phyloP scores from a whole-genome alignment of 176 grass and related monocot species.

The Zoysia japonica region DNA sequence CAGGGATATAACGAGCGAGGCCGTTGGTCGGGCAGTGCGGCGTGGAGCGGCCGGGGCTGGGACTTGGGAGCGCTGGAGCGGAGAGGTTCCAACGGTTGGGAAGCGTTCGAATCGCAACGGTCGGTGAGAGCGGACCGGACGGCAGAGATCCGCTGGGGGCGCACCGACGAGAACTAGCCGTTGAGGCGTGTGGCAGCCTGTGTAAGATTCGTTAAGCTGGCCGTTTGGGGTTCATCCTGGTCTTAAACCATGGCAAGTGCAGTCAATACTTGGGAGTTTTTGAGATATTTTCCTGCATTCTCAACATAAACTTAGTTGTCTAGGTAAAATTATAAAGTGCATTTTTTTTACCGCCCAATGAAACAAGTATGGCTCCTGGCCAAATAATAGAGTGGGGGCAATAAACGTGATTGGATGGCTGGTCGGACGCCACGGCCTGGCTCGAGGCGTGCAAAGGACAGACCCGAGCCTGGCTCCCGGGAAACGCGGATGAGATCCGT shows the following conservation, averaged over 20 bases:
- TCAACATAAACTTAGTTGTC: too few species aligned
- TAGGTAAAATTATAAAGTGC: too few species aligned
- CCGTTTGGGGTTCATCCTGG: neutral
- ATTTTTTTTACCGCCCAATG: too few species aligned
- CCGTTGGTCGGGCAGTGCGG: neutral
- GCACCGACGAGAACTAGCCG: conserved; percentile 47
- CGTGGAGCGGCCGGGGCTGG: conserved; percentile 10
- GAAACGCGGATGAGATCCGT: too few species aligned
- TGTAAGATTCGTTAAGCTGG: neutral
- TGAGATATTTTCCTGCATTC: neutral
- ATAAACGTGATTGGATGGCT: too few species aligned
- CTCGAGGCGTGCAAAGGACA: too few species aligned
- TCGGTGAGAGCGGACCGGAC: conserved; percentile 47
- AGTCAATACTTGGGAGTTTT: neutral
- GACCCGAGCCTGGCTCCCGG: too few species aligned
- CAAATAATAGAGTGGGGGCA: too few species aligned
- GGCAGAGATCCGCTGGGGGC: conserved; percentile 37
- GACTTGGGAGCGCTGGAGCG: neutral
- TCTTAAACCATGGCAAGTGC: neutral
- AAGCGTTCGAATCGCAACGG: conserved; percentile 65
- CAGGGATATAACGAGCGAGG: conserved; percentile 32
- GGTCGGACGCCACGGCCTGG: too few species aligned
- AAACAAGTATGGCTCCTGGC: too few species aligned
- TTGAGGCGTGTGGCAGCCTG: conserved; percentile 19
- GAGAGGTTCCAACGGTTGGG: conserved; percentile 64